Percentiles rank a stretch among this genome's conserved stretches.
These are phyloP conservation scores for Lichtheimia hyalospora DNA, from an alignment of 371 early-diverging fungal species.

Conservation along the genomic window DNA sequence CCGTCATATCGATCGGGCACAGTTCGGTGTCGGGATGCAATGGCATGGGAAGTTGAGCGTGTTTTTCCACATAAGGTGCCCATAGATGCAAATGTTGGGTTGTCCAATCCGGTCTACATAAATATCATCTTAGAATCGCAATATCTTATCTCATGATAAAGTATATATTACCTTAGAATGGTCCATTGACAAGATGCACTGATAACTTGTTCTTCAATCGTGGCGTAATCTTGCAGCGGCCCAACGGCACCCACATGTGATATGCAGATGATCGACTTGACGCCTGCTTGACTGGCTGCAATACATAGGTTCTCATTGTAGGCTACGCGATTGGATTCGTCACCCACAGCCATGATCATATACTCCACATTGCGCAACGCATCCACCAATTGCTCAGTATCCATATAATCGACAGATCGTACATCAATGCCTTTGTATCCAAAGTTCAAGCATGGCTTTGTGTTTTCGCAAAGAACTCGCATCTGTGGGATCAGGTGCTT, in stretches of 20 bases:
- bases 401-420: slow-evolving; percentile 28
- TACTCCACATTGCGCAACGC: slow-evolving; percentile 38
- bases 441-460: slow-evolving; percentile 26
- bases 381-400: slow-evolving; percentile 31
- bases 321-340: slow-evolving; percentile 29
- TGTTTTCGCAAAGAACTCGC: slow-evolving; percentile 35
- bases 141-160: not conserved
- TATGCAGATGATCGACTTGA: slow-evolving; percentile 37
- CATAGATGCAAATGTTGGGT: slow-evolving; percentile 42
- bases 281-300: slow-evolving; percentile 33
- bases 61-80: slow-evolving; percentile 28
- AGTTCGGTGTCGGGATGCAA: slow-evolving; percentile 22
- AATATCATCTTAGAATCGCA: too few relatives aligned
- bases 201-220: slow-evolving; percentile 42
- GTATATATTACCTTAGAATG: slow-evolving; percentile 34
- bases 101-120: slow-evolving; percentile 41
- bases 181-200: slow-evolving; percentile 31
- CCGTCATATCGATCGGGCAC: slow-evolving; percentile 40
- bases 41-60: slow-evolving; percentile 21
- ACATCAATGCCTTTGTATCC: slow-evolving; percentile 36
- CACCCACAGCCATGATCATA: slow-evolving; percentile 34
- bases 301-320: slow-evolving; percentile 26
- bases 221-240: slow-evolving; percentile 30
- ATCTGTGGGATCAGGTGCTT: slow-evolving; percentile 25
- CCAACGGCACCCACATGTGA: slow-evolving; percentile 42